Evolutionary conservation across 1,284 basidiomycete genomes (phyloP).

Genomic region (Amylostereum areolatum): DNA sequence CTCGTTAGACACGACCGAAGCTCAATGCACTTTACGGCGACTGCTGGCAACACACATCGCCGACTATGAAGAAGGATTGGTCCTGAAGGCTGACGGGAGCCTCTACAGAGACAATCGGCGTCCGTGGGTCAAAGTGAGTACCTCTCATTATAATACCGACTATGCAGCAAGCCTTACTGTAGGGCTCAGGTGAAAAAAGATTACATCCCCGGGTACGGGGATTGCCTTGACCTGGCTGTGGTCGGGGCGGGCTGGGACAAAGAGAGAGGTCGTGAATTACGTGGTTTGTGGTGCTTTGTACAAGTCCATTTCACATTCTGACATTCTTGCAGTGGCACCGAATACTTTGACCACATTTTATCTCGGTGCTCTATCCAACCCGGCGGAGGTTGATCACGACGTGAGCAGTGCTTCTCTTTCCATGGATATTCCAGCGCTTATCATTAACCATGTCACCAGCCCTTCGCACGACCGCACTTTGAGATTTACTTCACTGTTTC

Average conservation of each 20-base stretch:
- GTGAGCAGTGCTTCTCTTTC: conserved; percentile 24
- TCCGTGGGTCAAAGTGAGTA: conserved; percentile 76
- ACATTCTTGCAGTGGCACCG: conserved; percentile 50
- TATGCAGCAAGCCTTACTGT: conserved; percentile 12
- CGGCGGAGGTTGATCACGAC: conserved; percentile 26
- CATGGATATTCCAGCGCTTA: conserved; percentile 37
- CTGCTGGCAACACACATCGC: conserved; percentile 49
- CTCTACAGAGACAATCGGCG: conserved; percentile 54
- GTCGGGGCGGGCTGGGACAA: conserved; percentile 77
- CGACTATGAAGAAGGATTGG: conserved; percentile 57
- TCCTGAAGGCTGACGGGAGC: conserved; percentile 71
- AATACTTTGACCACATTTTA: conserved; percentile 75
- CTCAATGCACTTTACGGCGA: conserved; percentile 29
- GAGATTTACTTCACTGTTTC: conserved; percentile 68
- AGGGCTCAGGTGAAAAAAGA: conserved; percentile 54
- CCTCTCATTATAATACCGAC: not conserved
- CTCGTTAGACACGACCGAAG: conserved; percentile 8
- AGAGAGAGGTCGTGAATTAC: conserved; percentile 66
- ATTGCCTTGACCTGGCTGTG: conserved; percentile 72
- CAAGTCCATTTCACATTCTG: conserved; percentile 1
- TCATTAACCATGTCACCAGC: conserved; percentile 22
- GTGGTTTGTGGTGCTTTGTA: conserved; percentile 41
- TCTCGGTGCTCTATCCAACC: conserved; percentile 52
- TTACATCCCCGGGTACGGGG: conserved; percentile 79
- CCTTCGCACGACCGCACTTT: conserved; percentile 48